These are phyloP conservation scores for Pythium sukuiense DNA, from an alignment of 352 stramenopile species.

Conservation along the genomic window DNA sequence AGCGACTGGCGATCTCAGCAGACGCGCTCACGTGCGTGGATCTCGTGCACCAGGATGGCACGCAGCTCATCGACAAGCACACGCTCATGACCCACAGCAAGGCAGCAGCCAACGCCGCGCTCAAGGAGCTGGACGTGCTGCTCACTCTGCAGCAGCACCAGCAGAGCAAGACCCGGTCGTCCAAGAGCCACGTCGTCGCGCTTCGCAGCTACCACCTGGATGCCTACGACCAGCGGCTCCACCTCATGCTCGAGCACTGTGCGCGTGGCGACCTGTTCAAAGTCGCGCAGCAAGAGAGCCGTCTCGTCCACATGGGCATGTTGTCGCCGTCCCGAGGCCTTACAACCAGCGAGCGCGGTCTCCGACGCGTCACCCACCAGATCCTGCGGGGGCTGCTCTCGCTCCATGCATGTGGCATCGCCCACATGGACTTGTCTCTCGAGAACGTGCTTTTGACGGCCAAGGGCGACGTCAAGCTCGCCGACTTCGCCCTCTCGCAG, in stretches of 20 bases:
- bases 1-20: conserved; percentile 23
- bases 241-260: conserved; percentile 71
- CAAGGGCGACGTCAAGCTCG: conserved; percentile 73
- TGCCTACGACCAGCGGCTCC: conserved; percentile 40
- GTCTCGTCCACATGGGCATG: conserved; percentile 43
- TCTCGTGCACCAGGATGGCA: conserved; percentile 34
- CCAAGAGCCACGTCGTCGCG: conserved; percentile 43
- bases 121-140: conserved; percentile 68
- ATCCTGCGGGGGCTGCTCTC: conserved; percentile 85
- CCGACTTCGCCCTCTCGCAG: conserved; percentile 90
- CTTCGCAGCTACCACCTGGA: conserved; percentile 49
- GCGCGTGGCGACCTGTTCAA: conserved; percentile 57
- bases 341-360: conserved; percentile 40
- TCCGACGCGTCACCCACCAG: conserved; percentile 54
- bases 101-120: conserved; percentile 33
- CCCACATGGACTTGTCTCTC: conserved; percentile 93
- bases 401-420: conserved; percentile 85
- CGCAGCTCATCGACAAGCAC: conserved; percentile 59
- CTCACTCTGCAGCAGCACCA: conserved; percentile 39
- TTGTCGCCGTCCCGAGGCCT: conserved; percentile 25
- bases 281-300: conserved; percentile 48
- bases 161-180: neutral
- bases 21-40: conserved; percentile 40
- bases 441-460: conserved; percentile 94
- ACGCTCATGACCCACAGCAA: conserved; percentile 41